phyloP scores from a whole-genome alignment of 257 asterid species.

The Salvia rosmarinus region DNA sequence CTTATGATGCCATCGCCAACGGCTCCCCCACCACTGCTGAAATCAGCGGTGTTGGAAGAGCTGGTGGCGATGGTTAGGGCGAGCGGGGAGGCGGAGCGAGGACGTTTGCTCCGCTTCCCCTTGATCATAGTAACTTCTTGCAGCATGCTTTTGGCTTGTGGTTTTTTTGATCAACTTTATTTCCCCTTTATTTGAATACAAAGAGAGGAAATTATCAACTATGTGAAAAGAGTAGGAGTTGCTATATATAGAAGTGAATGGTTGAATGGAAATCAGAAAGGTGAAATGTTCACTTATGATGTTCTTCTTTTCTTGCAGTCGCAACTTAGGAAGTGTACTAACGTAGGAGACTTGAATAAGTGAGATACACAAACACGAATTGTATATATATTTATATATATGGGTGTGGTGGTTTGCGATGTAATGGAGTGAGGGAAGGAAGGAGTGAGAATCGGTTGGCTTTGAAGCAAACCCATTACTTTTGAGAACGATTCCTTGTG shows the following conservation, averaged over 20 bases:
- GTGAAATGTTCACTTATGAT: conserved; percentile 36
- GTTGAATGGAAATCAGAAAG: conserved; percentile 6
- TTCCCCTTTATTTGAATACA: not conserved
- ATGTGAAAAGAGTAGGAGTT: conserved; percentile 12
- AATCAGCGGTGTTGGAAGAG: conserved; percentile 44
- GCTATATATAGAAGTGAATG: conserved; percentile 34
- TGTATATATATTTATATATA: not conserved
- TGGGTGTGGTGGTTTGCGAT: conserved; percentile 7
- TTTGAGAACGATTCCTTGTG: conserved; percentile 75
- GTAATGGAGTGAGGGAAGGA: conserved; percentile 7
- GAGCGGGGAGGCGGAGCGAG: conserved; percentile 58
- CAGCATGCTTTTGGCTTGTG: conserved; percentile 39
- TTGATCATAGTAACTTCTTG: conserved; percentile 45
- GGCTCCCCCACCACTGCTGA: conserved; percentile 21
- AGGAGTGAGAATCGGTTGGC: conserved; percentile 80
- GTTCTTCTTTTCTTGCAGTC: conserved; percentile 41
- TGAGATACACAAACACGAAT: conserved; percentile 34
- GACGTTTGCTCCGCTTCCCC: conserved; percentile 72
- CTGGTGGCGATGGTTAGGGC: conserved; percentile 55
- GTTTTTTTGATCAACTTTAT: not conserved
- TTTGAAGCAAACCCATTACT: conserved; percentile 88
- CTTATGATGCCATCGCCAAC: conserved; percentile 10
- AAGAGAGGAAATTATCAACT: conserved; percentile 25
- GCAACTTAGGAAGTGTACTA: conserved; percentile 34
- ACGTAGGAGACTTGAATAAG: conserved; percentile 46